Percentiles rank a stretch among this genome's conserved stretches.
These are phyloP conservation scores for Rostrohypoxylon terebratum DNA, from an alignment of 495 filamentous ascomycete genomes.

Conservation along the genomic window DNA sequence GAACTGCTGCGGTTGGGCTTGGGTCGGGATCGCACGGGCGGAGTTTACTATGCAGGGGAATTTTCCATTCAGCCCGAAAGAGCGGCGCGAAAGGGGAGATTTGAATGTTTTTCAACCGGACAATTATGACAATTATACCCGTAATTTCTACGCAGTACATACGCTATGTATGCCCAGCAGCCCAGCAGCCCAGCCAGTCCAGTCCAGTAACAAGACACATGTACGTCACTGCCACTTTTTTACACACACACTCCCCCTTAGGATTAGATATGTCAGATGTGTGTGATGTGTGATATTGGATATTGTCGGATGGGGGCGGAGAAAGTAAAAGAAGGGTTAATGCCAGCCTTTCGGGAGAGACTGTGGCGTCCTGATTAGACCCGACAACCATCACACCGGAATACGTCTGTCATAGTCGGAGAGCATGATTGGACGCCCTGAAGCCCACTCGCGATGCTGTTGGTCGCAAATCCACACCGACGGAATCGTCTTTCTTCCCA, in stretches of 20 bases:
- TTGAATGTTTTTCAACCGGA: slow-evolving; percentile 31
- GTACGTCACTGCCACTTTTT: slow-evolving; percentile 38
- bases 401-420: slow-evolving; percentile 13
- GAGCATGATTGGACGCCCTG: slow-evolving; percentile 38
- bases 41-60: neutral
- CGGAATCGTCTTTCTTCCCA: slow-evolving; percentile 39
- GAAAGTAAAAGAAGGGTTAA: neutral
- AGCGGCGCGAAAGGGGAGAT: slow-evolving; percentile 18
- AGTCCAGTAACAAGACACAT: slow-evolving; percentile 20
- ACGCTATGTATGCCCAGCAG: too few species aligned
- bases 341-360: slow-evolving; percentile 35
- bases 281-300: too few species aligned
- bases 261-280: too few species aligned
- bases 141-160: neutral
- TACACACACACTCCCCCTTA: slow-evolving; percentile 8
- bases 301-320: slow-evolving; percentile 32
- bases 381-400: slow-evolving; percentile 41
- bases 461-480: slow-evolving; percentile 41
- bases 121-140: slow-evolving; percentile 5
- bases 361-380: slow-evolving; percentile 30
- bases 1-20: neutral
- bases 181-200: too few species aligned
- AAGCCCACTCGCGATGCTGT: slow-evolving; percentile 38
- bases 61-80: slow-evolving; percentile 5
- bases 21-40: slow-evolving; percentile 33